Conservation (phyloP, 345 rosid species). For the Aquilaria yunnanensis region DNA sequence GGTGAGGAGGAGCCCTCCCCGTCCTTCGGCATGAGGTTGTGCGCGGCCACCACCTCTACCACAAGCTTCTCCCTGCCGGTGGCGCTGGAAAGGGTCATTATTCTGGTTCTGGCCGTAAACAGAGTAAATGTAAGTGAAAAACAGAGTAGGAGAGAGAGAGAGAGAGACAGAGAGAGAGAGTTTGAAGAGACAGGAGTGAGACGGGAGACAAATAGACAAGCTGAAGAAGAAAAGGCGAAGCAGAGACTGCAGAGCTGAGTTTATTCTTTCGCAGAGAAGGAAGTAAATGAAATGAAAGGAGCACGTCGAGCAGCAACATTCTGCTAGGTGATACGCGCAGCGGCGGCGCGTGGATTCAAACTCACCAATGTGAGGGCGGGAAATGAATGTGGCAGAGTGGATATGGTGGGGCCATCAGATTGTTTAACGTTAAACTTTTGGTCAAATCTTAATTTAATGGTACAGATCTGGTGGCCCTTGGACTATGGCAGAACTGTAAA, state of each 20-base stretch:
- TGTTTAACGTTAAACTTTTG: conserved; percentile 13
- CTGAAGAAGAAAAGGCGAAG: neutral
- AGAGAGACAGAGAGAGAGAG: neutral
- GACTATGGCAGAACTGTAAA: too few relatives aligned
- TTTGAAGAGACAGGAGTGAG: neutral
- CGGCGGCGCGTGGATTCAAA: conserved; percentile 8
- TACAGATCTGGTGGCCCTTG: neutral
- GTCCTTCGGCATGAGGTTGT: conserved; percentile 75
- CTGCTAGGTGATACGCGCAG: neutral
- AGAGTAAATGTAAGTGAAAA: neutral
- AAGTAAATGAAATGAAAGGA: neutral
- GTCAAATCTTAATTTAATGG: neutral
- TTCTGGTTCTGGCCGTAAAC: neutral
- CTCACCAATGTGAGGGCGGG: neutral
- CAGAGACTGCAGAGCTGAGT: conserved; percentile 13
- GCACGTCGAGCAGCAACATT: neutral
- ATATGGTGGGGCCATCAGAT: conserved; percentile 20
- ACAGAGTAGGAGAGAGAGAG: too few relatives aligned
- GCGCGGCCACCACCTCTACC: conserved; percentile 63
- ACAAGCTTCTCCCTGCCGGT: conserved; percentile 51
- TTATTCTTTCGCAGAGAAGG: conserved; percentile 1
- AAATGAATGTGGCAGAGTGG: conserved; percentile 5
- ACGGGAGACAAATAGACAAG: neutral
- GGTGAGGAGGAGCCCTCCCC: conserved; percentile 77
- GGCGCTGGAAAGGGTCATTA: conserved; percentile 10